Percentiles rank a stretch among this genome's conserved stretches.
Conservation (phyloP, 805 yeast species). For the Zygotorulaspora sp. region DNA sequence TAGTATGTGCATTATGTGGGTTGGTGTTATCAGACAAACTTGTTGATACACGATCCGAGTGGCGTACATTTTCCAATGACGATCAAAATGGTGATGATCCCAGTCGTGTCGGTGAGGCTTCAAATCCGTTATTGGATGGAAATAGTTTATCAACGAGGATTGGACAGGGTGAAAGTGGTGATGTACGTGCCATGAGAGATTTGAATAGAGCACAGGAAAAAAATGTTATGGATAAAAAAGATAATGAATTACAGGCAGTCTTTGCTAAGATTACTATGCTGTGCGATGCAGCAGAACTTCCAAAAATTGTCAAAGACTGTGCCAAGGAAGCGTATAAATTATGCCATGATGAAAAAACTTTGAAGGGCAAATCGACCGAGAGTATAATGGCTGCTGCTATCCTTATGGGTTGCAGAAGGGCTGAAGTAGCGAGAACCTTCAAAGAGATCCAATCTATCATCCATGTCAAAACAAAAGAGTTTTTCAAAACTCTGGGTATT, state of each 20-base stretch:
- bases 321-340: conserved; percentile 94
- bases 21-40: conserved; percentile 85
- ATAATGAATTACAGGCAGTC: conserved; percentile 82
- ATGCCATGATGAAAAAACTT: conserved; percentile 78
- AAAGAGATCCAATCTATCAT: conserved; percentile 95
- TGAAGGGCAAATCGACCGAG: conserved; percentile 89
- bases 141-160: conserved; percentile 91
- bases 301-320: conserved; percentile 93
- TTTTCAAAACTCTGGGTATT: conserved; percentile 83
- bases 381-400: conserved; percentile 96
- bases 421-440: conserved; percentile 89
- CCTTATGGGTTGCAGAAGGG: conserved; percentile 88
- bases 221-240: conserved; percentile 80
- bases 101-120: conserved; percentile 98
- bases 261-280: conserved; percentile 87
- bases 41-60: conserved; percentile 93
- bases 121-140: conserved; percentile 85
- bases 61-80: conserved; percentile 98
- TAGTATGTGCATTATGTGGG: conserved; percentile 97
- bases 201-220: conserved; percentile 85
- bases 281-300: conserved; percentile 95
- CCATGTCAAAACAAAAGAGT: conserved; percentile 88
- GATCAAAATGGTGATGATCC: conserved; percentile 99
- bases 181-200: conserved; percentile 82
- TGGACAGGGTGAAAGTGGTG: conserved; percentile 82